Evolutionary conservation across 345 rosid species (phyloP).

Genomic region (Populus nigra): DNA sequence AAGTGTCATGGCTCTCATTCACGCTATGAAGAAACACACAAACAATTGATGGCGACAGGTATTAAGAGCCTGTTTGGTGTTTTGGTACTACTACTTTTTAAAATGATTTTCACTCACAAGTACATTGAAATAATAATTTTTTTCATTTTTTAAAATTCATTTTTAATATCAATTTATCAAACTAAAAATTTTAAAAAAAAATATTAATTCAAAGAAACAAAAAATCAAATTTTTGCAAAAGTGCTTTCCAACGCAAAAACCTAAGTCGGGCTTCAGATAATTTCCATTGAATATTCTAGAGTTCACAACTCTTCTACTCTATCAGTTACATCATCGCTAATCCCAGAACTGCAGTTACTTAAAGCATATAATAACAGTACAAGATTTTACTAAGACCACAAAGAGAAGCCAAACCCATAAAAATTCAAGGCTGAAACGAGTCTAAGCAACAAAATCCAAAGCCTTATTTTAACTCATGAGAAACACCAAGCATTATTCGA

Average conservation of each 20-base stretch:
- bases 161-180: no score
- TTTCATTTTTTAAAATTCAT: no score
- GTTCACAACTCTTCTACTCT: not conserved
- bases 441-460: not conserved
- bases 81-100: no score
- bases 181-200: no score
- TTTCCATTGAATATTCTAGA: not conserved
- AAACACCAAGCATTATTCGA: not conserved
- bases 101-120: no score
- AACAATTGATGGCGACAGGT: not conserved
- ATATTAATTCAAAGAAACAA: no score
- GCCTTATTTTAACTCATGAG: not conserved
- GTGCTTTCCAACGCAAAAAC: no score
- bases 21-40: not conserved
- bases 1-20: not conserved
- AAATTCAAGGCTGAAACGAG: not conserved
- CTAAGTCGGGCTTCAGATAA: not conserved
- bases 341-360: not conserved
- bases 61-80: no score
- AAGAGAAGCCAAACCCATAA: not conserved
- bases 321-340: not conserved
- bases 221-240: no score
- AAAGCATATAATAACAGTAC: not conserved
- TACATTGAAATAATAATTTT: no score
- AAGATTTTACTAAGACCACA: not conserved